Percentiles rank a stretch among this genome's conserved stretches.
phyloP scores from a whole-genome alignment of 148 eudicot species.

The Agrostemma githago region DNA sequence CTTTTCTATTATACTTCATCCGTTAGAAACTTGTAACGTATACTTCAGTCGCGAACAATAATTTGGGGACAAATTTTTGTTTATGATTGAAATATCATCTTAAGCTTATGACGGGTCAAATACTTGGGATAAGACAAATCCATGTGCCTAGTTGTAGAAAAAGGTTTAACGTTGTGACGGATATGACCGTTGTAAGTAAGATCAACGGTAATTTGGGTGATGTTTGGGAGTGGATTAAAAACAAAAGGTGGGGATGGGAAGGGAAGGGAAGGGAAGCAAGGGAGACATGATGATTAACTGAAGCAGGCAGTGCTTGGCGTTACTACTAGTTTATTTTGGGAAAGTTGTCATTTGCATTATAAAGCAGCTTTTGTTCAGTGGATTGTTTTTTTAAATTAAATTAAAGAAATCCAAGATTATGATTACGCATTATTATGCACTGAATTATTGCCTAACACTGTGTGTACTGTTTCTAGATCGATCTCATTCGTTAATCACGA shows the following conservation, averaged over 20 bases:
- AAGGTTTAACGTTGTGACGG: too few species aligned
- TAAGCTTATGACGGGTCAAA: too few species aligned
- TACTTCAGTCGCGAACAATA: too few species aligned
- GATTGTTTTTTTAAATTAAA: neutral
- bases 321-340: neutral
- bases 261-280: slow-evolving; percentile 9
- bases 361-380: slow-evolving; percentile 11
- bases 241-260: slow-evolving; percentile 1
- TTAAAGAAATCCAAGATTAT: neutral
- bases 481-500: neutral
- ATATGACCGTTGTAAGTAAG: too few species aligned
- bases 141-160: too few species aligned
- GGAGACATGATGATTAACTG: slow-evolving; percentile 11
- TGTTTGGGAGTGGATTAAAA: neutral
- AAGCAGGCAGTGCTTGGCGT: neutral
- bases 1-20: too few species aligned
- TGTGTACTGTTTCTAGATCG: neutral
- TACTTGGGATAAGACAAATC: too few species aligned
- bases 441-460: neutral
- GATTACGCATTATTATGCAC: neutral
- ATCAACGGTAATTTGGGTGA: too few species aligned
- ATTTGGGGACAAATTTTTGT: too few species aligned
- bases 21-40: too few species aligned
- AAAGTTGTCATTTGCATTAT: neutral
- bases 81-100: too few species aligned